phyloP scores from a whole-genome alignment of 169 alveolate species.

The Plasmodium billcollinsi region DNA sequence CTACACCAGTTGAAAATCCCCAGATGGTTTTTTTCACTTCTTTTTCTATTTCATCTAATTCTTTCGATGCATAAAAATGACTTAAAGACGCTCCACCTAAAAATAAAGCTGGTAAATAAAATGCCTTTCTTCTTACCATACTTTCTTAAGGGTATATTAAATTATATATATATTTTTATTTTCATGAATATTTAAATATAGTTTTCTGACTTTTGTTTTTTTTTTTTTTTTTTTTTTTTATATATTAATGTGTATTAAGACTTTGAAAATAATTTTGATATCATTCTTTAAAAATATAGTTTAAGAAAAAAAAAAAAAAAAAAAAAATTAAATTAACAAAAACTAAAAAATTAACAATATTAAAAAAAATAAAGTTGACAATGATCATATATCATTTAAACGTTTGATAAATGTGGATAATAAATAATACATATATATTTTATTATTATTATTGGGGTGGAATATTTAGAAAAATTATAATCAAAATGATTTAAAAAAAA shows the following conservation, averaged over 20 bases:
- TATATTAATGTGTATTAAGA: background rate
- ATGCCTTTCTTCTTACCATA: slow-evolving; percentile 46
- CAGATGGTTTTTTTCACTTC: slow-evolving; percentile 72
- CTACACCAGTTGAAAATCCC: slow-evolving; percentile 78
- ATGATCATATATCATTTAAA: too few species aligned
- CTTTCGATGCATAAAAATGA: slow-evolving; percentile 75
- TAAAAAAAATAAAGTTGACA: too few species aligned
- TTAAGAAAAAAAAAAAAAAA: background rate
- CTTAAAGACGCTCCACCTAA: slow-evolving; percentile 77
- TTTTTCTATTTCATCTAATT: slow-evolving; percentile 76
- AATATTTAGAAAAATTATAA: too few species aligned
- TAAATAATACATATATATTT: too few species aligned
- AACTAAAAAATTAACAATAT: too few species aligned
- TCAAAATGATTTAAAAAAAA: too few species aligned
- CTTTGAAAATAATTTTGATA: background rate
- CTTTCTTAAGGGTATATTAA: slow-evolving; percentile 41
- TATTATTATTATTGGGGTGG: too few species aligned
- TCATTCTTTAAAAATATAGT: slow-evolving; percentile 7
- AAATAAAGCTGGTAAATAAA: slow-evolving; percentile 75
- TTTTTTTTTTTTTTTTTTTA: background rate
- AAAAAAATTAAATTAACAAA: too few species aligned
- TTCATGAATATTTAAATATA: slow-evolving; percentile 9
- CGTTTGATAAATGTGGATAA: too few species aligned
- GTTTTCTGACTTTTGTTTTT: background rate
- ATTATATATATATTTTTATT: slow-evolving; percentile 9